These are phyloP conservation scores for Ustilago tritici DNA, from an alignment of 1,284 basidiomycete genomes.

Conservation along the genomic window DNA sequence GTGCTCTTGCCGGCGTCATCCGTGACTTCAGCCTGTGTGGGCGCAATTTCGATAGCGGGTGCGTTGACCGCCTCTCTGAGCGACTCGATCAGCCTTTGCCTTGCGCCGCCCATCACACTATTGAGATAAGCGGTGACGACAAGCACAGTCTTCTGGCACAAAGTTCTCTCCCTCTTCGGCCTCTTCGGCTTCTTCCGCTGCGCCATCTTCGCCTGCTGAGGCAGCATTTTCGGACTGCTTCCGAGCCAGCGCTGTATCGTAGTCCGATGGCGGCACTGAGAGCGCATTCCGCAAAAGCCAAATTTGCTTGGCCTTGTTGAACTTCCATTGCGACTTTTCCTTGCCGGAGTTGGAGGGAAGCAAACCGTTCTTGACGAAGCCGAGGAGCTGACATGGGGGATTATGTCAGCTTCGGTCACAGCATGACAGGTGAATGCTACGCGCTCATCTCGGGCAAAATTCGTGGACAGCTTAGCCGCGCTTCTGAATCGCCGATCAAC, in stretches of 20 bases:
- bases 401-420: no score
- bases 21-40: slow-evolving; percentile 14
- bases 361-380: no score
- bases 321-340: slow-evolving; percentile 51
- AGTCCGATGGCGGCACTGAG: slow-evolving; percentile 42
- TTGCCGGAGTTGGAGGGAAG: not conserved
- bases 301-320: slow-evolving; percentile 56
- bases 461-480: no score
- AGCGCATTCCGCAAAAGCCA: slow-evolving; percentile 54
- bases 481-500: not conserved
- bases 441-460: no score
- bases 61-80: slow-evolving; percentile 45
- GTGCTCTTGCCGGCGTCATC: slow-evolving; percentile 6
- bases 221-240: slow-evolving; percentile 18
- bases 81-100: slow-evolving; percentile 40
- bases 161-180: slow-evolving; percentile 49
- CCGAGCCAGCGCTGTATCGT: slow-evolving; percentile 33
- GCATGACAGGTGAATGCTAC: no score
- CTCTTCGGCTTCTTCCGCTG: slow-evolving; percentile 21
- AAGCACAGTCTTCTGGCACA: slow-evolving; percentile 38
- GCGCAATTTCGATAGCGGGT: slow-evolving; percentile 14
- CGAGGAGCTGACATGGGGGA: no score
- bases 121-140: slow-evolving; percentile 48
- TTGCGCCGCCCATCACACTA: slow-evolving; percentile 49
- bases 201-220: slow-evolving; percentile 5